Conservation (phyloP, 441 rosid genomes). For the Populus hybrid region DNA sequence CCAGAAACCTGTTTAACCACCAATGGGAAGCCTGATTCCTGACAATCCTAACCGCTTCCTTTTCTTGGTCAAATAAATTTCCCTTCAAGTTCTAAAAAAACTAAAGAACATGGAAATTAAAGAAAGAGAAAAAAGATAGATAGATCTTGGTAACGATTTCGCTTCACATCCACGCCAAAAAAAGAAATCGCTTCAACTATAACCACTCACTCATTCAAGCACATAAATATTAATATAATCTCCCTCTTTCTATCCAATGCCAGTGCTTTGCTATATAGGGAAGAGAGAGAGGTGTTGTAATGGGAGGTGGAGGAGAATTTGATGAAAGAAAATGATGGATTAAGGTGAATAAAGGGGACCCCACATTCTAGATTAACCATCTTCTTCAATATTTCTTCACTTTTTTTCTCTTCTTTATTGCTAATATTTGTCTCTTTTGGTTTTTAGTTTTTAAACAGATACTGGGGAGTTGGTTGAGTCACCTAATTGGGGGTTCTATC, state of each 20-base stretch:
- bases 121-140: no score
- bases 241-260: not conserved
- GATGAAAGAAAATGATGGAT: constrained; percentile 1
- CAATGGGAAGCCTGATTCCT: not conserved
- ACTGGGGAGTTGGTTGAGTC: constrained; percentile 23
- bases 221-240: no score
- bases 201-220: constrained; percentile 8
- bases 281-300: not conserved
- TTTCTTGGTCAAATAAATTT: no score
- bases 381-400: not conserved
- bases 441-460: constrained; percentile 9
- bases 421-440: not conserved
- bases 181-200: constrained; percentile 1
- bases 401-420: not conserved
- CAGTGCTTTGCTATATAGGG: constrained; percentile 3
- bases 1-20: not conserved
- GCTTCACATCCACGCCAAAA: constrained; percentile 1
- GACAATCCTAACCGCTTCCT: not conserved
- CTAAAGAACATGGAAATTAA: no score
- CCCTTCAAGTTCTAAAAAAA: no score
- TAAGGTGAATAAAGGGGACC: constrained; percentile 15
- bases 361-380: not conserved
- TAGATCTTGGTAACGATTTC: not conserved
- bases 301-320: constrained; percentile 1
- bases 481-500: constrained; percentile 14